Evolutionary conservation across 2,329 filamentous ascomycete genomes (phyloP).

Genomic region (Aspergillus jensenii): DNA sequence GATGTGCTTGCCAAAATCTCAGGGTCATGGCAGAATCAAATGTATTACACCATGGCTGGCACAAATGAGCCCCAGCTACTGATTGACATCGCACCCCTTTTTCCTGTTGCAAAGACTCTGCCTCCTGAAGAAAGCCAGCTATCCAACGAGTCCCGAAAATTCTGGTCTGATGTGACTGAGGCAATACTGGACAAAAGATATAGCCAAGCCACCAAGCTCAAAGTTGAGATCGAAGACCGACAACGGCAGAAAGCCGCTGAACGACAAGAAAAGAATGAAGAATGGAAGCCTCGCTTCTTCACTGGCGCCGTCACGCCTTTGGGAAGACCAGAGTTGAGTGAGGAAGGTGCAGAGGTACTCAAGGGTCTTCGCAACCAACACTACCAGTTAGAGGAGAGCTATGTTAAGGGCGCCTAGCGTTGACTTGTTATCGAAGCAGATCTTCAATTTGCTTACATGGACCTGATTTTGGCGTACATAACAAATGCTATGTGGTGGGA

Average conservation of each 20-base stretch:
- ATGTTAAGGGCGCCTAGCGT: constrained; percentile 33
- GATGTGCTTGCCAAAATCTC: constrained; percentile 80
- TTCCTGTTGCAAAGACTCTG: constrained; percentile 73
- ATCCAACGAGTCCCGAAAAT: constrained; percentile 81
- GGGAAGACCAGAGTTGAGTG: constrained; percentile 63
- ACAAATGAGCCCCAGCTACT: constrained; percentile 64
- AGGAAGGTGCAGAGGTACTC: constrained; percentile 60
- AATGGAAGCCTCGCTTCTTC: constrained; percentile 90
- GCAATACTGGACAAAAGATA: constrained; percentile 84
- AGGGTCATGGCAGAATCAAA: constrained; percentile 78
- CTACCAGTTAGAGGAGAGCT: constrained; percentile 48
- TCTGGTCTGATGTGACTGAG: constrained; percentile 85
- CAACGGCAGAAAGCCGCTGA: constrained; percentile 84
- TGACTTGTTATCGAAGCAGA: neutral
- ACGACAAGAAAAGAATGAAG: constrained; percentile 66
- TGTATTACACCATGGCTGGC: constrained; percentile 58
- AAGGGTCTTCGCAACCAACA: constrained; percentile 55
- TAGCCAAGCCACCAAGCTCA: constrained; percentile 77
- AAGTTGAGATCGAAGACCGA: constrained; percentile 86
- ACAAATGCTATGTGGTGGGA: constrained; percentile 9
- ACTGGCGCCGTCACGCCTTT: constrained; percentile 58
- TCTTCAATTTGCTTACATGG: neutral
- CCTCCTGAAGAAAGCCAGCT: constrained; percentile 78
- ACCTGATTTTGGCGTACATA: constrained; percentile 25
- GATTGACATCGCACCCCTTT: constrained; percentile 83